phyloP scores from a whole-genome alignment of 2,329 filamentous ascomycete species.

The Sarocladium strictum region DNA sequence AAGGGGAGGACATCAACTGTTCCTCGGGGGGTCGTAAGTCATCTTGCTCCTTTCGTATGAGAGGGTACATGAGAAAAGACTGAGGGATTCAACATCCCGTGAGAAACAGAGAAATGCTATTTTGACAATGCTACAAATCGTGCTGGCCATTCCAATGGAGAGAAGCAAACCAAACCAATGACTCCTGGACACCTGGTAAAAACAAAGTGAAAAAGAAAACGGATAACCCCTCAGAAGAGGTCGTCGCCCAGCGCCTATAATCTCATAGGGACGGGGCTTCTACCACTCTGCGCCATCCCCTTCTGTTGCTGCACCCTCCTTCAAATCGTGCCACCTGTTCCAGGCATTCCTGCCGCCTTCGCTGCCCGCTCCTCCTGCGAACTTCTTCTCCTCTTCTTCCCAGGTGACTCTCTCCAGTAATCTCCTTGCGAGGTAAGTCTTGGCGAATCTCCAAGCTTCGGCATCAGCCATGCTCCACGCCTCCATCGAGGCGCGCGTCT shows the following conservation, averaged over 20 bases:
- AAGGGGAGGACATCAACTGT: constrained; percentile 10
- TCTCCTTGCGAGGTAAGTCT: constrained; percentile 59
- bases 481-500: constrained; percentile 50
- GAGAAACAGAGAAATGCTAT: background rate
- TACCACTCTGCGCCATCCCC: background rate
- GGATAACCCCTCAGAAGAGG: background rate
- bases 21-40: background rate
- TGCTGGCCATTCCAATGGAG: background rate
- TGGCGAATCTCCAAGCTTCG: constrained; percentile 70
- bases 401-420: constrained; percentile 59
- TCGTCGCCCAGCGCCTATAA: background rate
- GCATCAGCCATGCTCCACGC: constrained; percentile 67
- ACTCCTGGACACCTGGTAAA: background rate
- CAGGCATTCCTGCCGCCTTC: constrained; percentile 34
- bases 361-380: constrained; percentile 54
- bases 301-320: constrained; percentile 7
- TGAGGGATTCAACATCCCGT: constrained; percentile 14
- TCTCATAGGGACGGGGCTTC: background rate
- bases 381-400: constrained; percentile 64
- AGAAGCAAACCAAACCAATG: too few relatives aligned
- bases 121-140: background rate
- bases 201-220: background rate
- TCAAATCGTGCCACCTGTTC: constrained; percentile 30
- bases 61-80: background rate
- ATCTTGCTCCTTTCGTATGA: background rate